Evolutionary conservation across 2,329 filamentous ascomycete genomes (phyloP).

Genomic region (Gaeumannomyces sp.): DNA sequence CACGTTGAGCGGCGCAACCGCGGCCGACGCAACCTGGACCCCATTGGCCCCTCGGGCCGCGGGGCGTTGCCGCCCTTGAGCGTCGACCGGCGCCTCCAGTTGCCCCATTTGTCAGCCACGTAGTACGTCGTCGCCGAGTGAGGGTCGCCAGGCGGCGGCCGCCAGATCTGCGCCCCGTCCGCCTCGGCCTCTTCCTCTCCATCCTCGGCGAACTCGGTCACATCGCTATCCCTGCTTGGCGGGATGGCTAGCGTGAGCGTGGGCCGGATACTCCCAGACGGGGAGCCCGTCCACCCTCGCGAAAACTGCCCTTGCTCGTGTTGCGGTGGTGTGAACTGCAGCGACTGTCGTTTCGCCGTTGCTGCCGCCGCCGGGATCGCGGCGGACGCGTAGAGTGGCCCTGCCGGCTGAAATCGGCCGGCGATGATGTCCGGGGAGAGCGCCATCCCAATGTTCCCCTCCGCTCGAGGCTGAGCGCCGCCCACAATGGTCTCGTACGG

Average conservation of each 20-base stretch:
- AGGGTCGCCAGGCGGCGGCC: constrained; percentile 40
- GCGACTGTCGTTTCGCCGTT: neutral
- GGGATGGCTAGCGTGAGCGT: constrained; percentile 35
- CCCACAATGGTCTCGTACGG: constrained; percentile 13
- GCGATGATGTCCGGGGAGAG: constrained; percentile 29
- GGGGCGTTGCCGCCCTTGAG: neutral
- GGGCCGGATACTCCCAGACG: constrained; percentile 26
- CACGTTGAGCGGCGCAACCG: constrained; percentile 13
- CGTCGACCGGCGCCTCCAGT: constrained; percentile 32
- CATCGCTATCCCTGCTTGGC: constrained; percentile 32
- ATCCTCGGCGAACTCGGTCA: constrained; percentile 49
- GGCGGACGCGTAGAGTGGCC: constrained; percentile 7
- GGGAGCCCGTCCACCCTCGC: neutral
- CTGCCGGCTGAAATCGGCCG: constrained; percentile 16
- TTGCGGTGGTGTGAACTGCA: constrained; percentile 15
- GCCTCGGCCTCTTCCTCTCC: constrained; percentile 28
- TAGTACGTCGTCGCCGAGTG: constrained; percentile 41
- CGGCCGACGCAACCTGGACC: constrained; percentile 1
- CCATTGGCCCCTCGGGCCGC: too few species aligned
- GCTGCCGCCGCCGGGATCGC: neutral
- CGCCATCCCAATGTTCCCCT: constrained; percentile 35
- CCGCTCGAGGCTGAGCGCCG: constrained; percentile 18
- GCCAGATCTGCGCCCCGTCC: constrained; percentile 40
- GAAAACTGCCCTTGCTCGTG: constrained; percentile 8
- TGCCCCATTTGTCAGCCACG: constrained; percentile 45